phyloP scores from a whole-genome alignment of 805 yeast genomes.

The Cyberlindnera subsufficiens region DNA sequence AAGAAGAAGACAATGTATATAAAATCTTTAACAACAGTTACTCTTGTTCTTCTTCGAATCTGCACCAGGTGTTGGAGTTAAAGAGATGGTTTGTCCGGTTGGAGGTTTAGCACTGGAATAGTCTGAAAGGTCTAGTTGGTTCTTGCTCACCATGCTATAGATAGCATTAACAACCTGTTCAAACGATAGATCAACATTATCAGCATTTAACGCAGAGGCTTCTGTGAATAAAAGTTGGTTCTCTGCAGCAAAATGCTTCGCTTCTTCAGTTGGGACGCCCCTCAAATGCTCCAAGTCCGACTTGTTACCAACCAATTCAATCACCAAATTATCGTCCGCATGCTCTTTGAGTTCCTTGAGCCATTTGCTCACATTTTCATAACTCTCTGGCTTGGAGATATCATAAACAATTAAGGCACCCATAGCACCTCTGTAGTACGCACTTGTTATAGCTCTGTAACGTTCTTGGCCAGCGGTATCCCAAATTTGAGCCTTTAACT shows the following conservation, averaged over 20 bases:
- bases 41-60: conserved; percentile 45
- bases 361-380: conserved; percentile 85
- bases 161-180: conserved; percentile 89
- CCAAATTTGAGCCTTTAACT: conserved; percentile 92
- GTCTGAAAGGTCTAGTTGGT: conserved; percentile 85
- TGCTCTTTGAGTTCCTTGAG: conserved; percentile 85
- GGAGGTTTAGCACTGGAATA: conserved; percentile 59
- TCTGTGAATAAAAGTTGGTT: conserved; percentile 90
- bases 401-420: conserved; percentile 96
- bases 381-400: conserved; percentile 83
- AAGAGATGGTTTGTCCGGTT: conserved; percentile 84
- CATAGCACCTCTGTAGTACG: conserved; percentile 96
- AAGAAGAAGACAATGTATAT: no score
- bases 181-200: conserved; percentile 92
- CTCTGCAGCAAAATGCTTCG: conserved; percentile 88
- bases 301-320: conserved; percentile 90
- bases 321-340: conserved; percentile 92
- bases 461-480: conserved; percentile 99
- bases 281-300: conserved; percentile 87
- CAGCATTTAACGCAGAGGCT: conserved; percentile 90
- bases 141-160: conserved; percentile 90
- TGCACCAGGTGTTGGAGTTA: conserved; percentile 90
- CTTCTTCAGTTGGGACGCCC: conserved; percentile 97
- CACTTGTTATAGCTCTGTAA: conserved; percentile 95
- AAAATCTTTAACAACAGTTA: conserved; percentile 56